A percentile compares a stretch with the other conserved stretches of the same genome.
These are phyloP conservation scores for Phylloporus scabripes DNA, from an alignment of 768 basidiomycete genomes.

Conservation along the genomic window DNA sequence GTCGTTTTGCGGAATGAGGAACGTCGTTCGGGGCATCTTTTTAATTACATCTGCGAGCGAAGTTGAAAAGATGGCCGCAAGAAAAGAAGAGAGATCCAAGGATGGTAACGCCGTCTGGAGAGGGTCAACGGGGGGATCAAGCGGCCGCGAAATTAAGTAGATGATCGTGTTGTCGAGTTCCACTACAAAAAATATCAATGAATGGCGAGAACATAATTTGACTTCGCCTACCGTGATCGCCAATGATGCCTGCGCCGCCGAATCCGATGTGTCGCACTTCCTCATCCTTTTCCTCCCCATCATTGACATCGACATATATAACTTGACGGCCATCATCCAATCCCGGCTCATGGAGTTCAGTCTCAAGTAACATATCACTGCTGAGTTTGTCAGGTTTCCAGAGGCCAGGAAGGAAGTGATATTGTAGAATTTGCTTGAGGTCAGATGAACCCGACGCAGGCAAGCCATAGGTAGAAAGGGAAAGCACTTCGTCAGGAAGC, in stretches of 20 bases:
- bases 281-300: constrained; percentile 42
- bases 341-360: constrained; percentile 68
- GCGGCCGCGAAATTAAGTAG: constrained; percentile 82
- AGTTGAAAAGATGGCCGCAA: constrained; percentile 86
- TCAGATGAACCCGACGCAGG: constrained; percentile 64
- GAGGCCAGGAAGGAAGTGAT: constrained; percentile 87
- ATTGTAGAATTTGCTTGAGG: constrained; percentile 68
- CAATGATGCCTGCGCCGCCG: constrained; percentile 76
- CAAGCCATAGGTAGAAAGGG: constrained; percentile 46
- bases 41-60: constrained; percentile 68
- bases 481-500: constrained; percentile 80
- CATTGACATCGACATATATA: constrained; percentile 57
- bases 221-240: constrained; percentile 58
- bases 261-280: constrained; percentile 62
- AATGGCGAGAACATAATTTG: not conserved
- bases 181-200: constrained; percentile 40
- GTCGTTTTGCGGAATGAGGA: constrained; percentile 84
- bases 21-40: constrained; percentile 62
- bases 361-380: constrained; percentile 73
- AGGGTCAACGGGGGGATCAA: constrained; percentile 77
- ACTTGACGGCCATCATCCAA: constrained; percentile 68
- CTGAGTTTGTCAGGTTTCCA: constrained; percentile 66
- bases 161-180: constrained; percentile 73
- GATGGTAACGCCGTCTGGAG: constrained; percentile 75
- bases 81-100: constrained; percentile 85